Conservation (phyloP, 164 flowering plant species). For the Houttuynia cordata region DNA sequence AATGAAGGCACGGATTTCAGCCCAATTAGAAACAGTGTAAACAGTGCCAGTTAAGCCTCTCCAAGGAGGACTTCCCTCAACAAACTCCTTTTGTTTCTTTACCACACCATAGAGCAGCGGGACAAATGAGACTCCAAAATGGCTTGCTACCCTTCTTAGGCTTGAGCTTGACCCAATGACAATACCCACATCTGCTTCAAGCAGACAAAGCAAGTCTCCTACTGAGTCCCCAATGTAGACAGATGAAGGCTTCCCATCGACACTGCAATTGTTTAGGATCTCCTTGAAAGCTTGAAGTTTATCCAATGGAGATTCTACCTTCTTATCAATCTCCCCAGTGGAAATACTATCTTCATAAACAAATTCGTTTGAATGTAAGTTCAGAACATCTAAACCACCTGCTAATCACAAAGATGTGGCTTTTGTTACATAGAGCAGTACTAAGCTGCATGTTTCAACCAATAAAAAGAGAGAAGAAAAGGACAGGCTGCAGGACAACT, state of each 20-base stretch:
- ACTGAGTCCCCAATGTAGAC: conserved; percentile 28
- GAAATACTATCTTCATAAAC: conserved; percentile 21
- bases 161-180: conserved; percentile 25
- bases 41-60: conserved; percentile 22
- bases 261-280: conserved; percentile 8
- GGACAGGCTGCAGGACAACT: not conserved
- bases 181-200: conserved; percentile 27
- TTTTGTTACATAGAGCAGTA: not conserved
- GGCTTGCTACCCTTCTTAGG: conserved; percentile 16
- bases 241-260: conserved; percentile 12
- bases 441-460: not conserved
- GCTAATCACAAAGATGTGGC: conserved; percentile 1
- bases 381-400: conserved; percentile 22
- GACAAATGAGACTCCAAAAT: conserved; percentile 23
- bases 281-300: conserved; percentile 21
- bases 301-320: conserved; percentile 28
- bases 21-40: conserved; percentile 28
- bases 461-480: too few relatives aligned
- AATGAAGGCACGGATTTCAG: conserved; percentile 27
- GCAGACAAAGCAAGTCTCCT: conserved; percentile 28
- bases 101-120: conserved; percentile 27
- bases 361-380: conserved; percentile 28
- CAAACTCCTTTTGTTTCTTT: conserved; percentile 19
- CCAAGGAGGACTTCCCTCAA: conserved; percentile 11
- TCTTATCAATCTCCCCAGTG: conserved; percentile 20